Conservation (phyloP, 202 grass and related monocot genomes). For the Elaeis oleifera region DNA sequence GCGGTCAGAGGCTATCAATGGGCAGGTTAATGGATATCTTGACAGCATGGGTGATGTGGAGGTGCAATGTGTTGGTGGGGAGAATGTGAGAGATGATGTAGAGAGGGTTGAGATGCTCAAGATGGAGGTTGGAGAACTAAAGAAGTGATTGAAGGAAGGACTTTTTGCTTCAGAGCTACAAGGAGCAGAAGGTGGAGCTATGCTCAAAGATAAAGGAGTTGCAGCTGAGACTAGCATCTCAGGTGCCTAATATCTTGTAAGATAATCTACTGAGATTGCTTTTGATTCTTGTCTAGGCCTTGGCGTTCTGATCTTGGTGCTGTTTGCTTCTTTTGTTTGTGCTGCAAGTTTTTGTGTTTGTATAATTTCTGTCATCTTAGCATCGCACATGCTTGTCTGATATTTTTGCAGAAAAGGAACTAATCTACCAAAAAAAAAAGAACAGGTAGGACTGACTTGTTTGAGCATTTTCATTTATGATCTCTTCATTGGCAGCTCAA, state of each 20-base stretch:
- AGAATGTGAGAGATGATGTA: conserved; percentile 42
- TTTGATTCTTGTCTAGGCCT: too few relatives aligned
- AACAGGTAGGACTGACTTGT: too few relatives aligned
- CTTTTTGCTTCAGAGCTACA: conserved; percentile 75
- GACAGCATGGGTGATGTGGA: conserved; percentile 36
- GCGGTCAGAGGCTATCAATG: conserved; percentile 32
- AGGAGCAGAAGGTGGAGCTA: conserved; percentile 79
- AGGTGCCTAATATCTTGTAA: conserved; percentile 79
- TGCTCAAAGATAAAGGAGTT: conserved; percentile 61
- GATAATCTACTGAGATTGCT: background rate
- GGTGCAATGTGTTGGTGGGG: conserved; percentile 27
- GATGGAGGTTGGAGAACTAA: conserved; percentile 57
- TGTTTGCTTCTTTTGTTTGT: too few relatives aligned
- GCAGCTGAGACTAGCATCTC: conserved; percentile 52
- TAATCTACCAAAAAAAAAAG: too few relatives aligned
- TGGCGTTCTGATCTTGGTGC: too few relatives aligned
- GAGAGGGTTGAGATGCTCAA: conserved; percentile 54
- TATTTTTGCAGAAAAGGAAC: too few relatives aligned
- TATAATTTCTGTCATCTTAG: too few relatives aligned
- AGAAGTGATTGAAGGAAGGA: conserved; percentile 78
- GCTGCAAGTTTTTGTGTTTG: too few relatives aligned
- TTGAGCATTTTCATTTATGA: too few relatives aligned
- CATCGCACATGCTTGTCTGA: too few relatives aligned
- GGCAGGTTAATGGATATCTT: conserved; percentile 46
- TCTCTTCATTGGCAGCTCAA: too few relatives aligned